Conservation (phyloP, 768 basidiomycete species). For the Harrya chromipes region DNA sequence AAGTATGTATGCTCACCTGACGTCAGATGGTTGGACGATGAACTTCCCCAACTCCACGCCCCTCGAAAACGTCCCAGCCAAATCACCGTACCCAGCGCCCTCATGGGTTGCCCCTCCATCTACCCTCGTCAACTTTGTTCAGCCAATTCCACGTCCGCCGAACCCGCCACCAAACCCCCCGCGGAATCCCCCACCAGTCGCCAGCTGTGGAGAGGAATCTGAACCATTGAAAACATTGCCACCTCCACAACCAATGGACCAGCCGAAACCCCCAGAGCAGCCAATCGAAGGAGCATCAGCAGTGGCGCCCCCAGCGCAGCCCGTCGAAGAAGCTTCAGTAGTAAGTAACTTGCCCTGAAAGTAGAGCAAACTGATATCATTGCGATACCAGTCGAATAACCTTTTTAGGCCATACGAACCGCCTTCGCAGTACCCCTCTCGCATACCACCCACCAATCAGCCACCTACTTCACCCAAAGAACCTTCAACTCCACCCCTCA, state of each 20-base stretch:
- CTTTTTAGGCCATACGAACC: slow-evolving; percentile 27
- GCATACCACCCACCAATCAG: slow-evolving; percentile 4
- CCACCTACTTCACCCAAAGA: not conserved
- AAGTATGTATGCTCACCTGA: not conserved
- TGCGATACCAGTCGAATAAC: slow-evolving; percentile 5
- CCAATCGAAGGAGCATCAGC: not conserved
- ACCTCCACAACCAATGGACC: not conserved
- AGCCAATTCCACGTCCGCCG: slow-evolving; percentile 18
- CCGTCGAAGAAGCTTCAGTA: not conserved
- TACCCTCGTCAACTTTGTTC: slow-evolving; percentile 21
- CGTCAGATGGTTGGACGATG: slow-evolving; percentile 28
- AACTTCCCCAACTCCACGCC: slow-evolving; percentile 14
- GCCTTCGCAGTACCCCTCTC: slow-evolving; percentile 21
- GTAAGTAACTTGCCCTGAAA: slow-evolving; percentile 1
- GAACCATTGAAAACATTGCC: not conserved
- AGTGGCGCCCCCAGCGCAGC: slow-evolving; percentile 2
- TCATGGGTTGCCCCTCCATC: slow-evolving; percentile 20
- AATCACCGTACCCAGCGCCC: slow-evolving; percentile 27
- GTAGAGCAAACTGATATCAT: not conserved
- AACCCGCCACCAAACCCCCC: not conserved
- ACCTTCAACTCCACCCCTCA: slow-evolving; percentile 6
- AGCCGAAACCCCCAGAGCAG: not conserved
- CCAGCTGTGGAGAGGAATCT: too few species aligned
- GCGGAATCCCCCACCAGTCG: too few species aligned
- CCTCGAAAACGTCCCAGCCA: slow-evolving; percentile 13